phyloP scores from a whole-genome alignment of 148 eudicot genomes.

The Rhododendron kiyosumense region DNA sequence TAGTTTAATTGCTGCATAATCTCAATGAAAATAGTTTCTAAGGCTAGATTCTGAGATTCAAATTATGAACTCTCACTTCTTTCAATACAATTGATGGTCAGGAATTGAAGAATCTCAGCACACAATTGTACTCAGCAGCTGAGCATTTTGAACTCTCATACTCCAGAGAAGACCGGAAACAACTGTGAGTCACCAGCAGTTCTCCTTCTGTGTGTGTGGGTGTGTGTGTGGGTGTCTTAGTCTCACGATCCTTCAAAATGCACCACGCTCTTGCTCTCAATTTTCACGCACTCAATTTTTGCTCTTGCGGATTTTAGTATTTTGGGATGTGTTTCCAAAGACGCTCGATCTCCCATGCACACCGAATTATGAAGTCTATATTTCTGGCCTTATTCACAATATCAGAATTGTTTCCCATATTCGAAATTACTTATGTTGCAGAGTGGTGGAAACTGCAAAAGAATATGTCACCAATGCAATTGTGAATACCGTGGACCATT shows the following conservation, averaged over 20 bases:
- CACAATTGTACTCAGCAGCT: conserved; percentile 47
- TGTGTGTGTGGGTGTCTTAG: background rate
- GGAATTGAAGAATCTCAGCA: conserved; percentile 43
- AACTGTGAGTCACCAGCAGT: conserved; percentile 24
- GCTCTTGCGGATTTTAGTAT: too few relatives aligned
- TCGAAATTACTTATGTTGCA: conserved; percentile 1
- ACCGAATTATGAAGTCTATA: background rate
- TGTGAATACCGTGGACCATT: conserved; percentile 41
- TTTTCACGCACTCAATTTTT: background rate
- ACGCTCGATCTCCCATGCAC: background rate
- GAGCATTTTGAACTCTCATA: conserved; percentile 42
- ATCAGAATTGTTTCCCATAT: background rate
- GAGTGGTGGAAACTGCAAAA: conserved; percentile 37
- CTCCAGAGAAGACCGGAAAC: conserved; percentile 26
- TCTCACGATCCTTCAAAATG: too few relatives aligned
- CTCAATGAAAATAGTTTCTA: background rate
- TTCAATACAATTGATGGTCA: background rate
- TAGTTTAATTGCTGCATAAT: background rate
- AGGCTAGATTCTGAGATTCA: background rate
- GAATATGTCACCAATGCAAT: conserved; percentile 39
- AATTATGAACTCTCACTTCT: background rate
- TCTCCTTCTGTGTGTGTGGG: background rate
- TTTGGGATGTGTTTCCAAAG: background rate
- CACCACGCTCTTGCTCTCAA: background rate
- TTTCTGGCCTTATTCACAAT: background rate